Percentiles rank a stretch among this genome's conserved stretches.
Evolutionary conservation across 169 alveolate genomes (phyloP).

Genomic region (Cryptosporidium andersoni): DNA sequence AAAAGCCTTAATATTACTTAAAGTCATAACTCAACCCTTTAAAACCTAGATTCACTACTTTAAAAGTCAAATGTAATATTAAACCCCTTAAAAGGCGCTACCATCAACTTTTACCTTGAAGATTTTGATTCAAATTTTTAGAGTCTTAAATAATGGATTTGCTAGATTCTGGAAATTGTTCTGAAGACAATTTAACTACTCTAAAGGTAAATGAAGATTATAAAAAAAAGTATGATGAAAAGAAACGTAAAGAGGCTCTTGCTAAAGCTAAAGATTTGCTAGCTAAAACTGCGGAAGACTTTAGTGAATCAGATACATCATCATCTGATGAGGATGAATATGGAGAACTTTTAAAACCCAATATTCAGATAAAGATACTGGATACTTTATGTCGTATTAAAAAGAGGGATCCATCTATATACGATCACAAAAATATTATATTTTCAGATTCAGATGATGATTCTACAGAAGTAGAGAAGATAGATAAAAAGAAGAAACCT

Average conservation of each 20-base stretch:
- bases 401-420: conserved; percentile 80
- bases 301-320: conserved; percentile 33
- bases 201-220: conserved; percentile 10
- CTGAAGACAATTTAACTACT: not conserved
- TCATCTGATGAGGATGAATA: conserved; percentile 80
- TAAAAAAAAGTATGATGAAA: conserved; percentile 42
- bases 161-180: not conserved
- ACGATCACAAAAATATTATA: conserved; percentile 74
- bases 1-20: not conserved
- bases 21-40: not conserved
- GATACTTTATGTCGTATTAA: conserved; percentile 77
- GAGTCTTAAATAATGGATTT: not conserved
- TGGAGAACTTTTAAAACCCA: conserved; percentile 78
- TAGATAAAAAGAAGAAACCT: conserved; percentile 19
- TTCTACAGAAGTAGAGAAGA: not conserved
- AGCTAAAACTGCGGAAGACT: not conserved
- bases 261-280: conserved; percentile 43
- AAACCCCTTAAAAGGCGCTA: not conserved
- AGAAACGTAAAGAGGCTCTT: conserved; percentile 56
- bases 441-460: conserved; percentile 69
- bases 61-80: not conserved
- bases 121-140: not conserved
- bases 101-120: not conserved
- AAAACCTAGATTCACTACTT: not conserved
- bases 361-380: conserved; percentile 79